Conservation (phyloP, 2,329 filamentous ascomycete species). For the Curvularia eragrostidis region DNA sequence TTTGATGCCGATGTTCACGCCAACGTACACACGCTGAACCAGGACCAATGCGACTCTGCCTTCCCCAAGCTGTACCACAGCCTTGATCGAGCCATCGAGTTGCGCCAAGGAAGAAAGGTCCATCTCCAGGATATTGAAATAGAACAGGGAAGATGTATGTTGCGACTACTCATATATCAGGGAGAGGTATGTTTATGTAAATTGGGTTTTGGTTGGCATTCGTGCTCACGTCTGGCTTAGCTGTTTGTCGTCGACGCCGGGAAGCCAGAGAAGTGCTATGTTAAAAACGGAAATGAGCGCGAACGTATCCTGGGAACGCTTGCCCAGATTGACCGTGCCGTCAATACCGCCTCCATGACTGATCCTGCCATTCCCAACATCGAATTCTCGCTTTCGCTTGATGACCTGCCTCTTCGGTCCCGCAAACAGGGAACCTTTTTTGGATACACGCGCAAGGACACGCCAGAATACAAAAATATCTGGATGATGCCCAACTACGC, state of each 20-base stretch:
- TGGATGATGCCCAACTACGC: constrained; percentile 48
- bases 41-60: constrained; percentile 42
- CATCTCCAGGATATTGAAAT: constrained; percentile 40
- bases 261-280: constrained; percentile 42
- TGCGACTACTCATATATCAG: constrained; percentile 39
- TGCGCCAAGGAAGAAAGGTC: constrained; percentile 37
- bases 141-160: constrained; percentile 40
- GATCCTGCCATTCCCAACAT: constrained; percentile 41
- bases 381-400: constrained; percentile 43
- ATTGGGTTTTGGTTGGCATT: not conserved
- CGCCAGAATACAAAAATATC: constrained; percentile 36
- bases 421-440: constrained; percentile 37
- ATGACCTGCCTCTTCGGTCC: constrained; percentile 42
- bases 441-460: constrained; percentile 42
- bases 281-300: constrained; percentile 44
- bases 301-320: constrained; percentile 45
- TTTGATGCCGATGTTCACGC: constrained; percentile 42
- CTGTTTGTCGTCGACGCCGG: constrained; percentile 43
- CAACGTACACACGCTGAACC: constrained; percentile 42
- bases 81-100: constrained; percentile 34
- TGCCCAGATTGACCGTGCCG: constrained; percentile 42
- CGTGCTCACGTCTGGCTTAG: constrained; percentile 24
- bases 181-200: constrained; percentile 34
- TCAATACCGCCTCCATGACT: constrained; percentile 34
- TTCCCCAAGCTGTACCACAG: constrained; percentile 45